Percentiles rank a stretch among this genome's conserved stretches.
These are phyloP conservation scores for Fusarium sp. DNA, from an alignment of 2,329 filamentous ascomycete genomes.

Conservation along the genomic window DNA sequence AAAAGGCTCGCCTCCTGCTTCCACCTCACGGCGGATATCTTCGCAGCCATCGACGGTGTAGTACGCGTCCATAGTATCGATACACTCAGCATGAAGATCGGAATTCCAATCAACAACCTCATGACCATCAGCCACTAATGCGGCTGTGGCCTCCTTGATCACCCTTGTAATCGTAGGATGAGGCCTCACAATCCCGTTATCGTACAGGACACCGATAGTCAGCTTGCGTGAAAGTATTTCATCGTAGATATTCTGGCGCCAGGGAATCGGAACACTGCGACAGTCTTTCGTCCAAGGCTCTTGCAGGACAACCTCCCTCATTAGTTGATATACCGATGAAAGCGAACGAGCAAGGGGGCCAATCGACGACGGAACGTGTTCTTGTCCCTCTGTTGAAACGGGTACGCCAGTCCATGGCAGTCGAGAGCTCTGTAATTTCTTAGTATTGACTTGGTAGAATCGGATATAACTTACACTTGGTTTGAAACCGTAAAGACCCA, in stretches of 20 bases:
- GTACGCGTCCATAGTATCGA: slow-evolving; percentile 69
- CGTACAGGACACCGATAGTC: slow-evolving; percentile 60
- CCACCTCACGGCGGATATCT: slow-evolving; percentile 67
- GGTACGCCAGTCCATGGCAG: slow-evolving; percentile 68
- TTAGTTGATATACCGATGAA: slow-evolving; percentile 59
- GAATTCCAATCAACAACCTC: slow-evolving; percentile 65
- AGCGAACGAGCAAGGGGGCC: slow-evolving; percentile 65
- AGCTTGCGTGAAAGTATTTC: slow-evolving; percentile 56
- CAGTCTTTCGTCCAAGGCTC: slow-evolving; percentile 66
- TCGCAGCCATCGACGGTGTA: slow-evolving; percentile 72
- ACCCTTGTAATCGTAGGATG: slow-evolving; percentile 65
- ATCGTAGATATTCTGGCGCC: slow-evolving; percentile 60
- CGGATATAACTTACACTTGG: slow-evolving; percentile 39
- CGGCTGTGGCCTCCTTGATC: slow-evolving; percentile 51
- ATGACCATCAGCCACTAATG: slow-evolving; percentile 61
- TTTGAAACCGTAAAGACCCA: slow-evolving; percentile 42
- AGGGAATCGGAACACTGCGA: slow-evolving; percentile 63
- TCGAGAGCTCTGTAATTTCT: slow-evolving; percentile 59
- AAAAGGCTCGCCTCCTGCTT: slow-evolving; percentile 66
- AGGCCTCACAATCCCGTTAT: slow-evolving; percentile 65
- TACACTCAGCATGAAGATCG: slow-evolving; percentile 63
- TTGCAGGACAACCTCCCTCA: slow-evolving; percentile 58
- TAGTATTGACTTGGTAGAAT: background rate
- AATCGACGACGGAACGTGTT: slow-evolving; percentile 71
- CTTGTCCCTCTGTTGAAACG: slow-evolving; percentile 71